These are phyloP conservation scores for Vitis labrusca DNA, from an alignment of 164 flowering plant species.

Conservation along the genomic window DNA sequence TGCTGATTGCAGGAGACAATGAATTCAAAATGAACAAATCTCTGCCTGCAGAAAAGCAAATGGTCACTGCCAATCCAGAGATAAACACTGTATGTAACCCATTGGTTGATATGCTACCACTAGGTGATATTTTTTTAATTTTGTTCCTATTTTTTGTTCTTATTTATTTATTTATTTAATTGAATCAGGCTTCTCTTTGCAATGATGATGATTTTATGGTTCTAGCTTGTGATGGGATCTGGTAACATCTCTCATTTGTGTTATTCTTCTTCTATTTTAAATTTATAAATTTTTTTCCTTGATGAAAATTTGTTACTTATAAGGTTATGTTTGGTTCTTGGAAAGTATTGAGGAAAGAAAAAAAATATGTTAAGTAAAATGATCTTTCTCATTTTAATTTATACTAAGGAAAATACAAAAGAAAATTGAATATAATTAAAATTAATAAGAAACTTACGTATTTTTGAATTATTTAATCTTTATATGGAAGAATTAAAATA, in stretches of 20 bases:
- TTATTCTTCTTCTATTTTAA: background rate
- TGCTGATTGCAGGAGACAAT: conserved; percentile 69
- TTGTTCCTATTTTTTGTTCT: background rate
- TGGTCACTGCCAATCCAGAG: conserved; percentile 91
- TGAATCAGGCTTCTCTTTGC: conserved; percentile 70
- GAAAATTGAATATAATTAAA: too few species aligned
- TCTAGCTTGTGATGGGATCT: conserved; percentile 95
- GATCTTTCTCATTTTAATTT: too few species aligned
- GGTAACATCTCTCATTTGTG: conserved; percentile 40
- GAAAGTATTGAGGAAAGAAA: too few species aligned
- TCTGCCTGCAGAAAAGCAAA: conserved; percentile 85
- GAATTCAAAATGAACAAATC: conserved; percentile 89
- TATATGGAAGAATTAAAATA: too few species aligned
- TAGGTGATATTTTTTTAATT: background rate
- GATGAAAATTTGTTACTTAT: too few species aligned
- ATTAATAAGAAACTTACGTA: too few species aligned
- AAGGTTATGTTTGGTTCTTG: too few species aligned
- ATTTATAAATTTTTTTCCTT: background rate
- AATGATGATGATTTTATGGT: conserved; percentile 92
- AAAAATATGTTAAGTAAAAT: too few species aligned
- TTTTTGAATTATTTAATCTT: too few species aligned
- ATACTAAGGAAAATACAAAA: too few species aligned
- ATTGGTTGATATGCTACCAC: too few species aligned
- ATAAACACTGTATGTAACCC: conserved; percentile 56
- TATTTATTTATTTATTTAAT: background rate